phyloP scores from a whole-genome alignment of 352 stramenopile genomes.

The Globisporangium nagaii region DNA sequence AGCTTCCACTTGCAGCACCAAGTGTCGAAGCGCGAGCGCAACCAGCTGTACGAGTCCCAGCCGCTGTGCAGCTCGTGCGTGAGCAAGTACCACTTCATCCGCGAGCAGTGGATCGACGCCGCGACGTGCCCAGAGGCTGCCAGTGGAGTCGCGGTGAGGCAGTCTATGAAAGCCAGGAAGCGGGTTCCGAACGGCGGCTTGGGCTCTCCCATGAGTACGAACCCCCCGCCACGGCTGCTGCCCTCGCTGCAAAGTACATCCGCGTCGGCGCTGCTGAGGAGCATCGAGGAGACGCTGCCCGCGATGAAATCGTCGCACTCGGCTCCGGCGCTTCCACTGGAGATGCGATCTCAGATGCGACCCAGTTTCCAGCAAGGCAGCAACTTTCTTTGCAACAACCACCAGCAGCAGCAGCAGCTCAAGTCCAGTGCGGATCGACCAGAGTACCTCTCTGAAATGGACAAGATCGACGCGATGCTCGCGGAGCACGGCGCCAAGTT shows the following conservation, averaged over 20 bases:
- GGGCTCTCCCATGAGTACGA: background rate
- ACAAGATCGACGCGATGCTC: constrained; percentile 51
- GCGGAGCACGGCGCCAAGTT: constrained; percentile 17
- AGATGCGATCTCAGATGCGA: background rate
- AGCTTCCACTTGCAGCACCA: constrained; percentile 54
- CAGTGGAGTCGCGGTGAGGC: too few species aligned
- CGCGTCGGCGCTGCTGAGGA: background rate
- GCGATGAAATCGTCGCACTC: constrained; percentile 3
- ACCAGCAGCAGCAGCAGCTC: background rate
- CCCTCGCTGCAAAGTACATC: constrained; percentile 3
- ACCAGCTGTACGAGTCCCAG: constrained; percentile 53
- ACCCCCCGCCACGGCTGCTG: constrained; percentile 4
- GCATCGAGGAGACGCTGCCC: background rate
- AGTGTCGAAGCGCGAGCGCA: constrained; percentile 39
- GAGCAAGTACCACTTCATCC: constrained; percentile 35
- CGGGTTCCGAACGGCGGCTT: background rate
- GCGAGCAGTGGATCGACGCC: constrained; percentile 31
- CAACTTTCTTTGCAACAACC: too few species aligned
- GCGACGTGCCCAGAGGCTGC: too few species aligned
- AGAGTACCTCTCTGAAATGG: constrained; percentile 46
- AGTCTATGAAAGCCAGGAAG: constrained; percentile 7
- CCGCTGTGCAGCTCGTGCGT: constrained; percentile 41
- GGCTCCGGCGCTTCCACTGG: constrained; percentile 1
- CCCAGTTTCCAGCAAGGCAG: background rate
- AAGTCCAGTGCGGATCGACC: background rate